Evolutionary conservation across 371 early-diverging fungal genomes (phyloP).

Genomic region (Mortierella polycephala): DNA sequence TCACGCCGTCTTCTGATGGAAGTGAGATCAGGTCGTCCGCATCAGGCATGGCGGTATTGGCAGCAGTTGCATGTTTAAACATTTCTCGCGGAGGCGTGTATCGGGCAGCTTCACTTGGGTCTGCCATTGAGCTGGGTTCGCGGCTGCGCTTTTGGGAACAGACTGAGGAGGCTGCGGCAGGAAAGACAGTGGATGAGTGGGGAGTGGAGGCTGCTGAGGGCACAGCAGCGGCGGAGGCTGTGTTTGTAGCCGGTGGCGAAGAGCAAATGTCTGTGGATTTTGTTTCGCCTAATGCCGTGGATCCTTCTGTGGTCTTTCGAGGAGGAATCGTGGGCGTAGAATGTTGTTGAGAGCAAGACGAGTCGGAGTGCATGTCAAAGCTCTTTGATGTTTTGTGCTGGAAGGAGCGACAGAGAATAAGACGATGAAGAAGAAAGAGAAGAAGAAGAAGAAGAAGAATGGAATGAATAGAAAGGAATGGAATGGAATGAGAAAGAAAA

Average conservation of each 20-base stretch:
- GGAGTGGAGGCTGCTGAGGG: background rate
- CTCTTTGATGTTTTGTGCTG: background rate
- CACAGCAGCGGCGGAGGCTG: conserved; percentile 10
- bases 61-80: conserved; percentile 20
- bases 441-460: background rate
- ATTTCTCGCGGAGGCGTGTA: conserved; percentile 53
- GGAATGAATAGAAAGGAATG: background rate
- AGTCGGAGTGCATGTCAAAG: conserved; percentile 17
- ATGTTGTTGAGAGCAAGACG: conserved; percentile 8
- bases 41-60: conserved; percentile 4
- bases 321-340: background rate
- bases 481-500: conserved; percentile 1
- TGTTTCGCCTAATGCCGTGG: background rate
- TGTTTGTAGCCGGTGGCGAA: background rate
- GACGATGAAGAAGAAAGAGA: background rate
- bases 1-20: conserved; percentile 14
- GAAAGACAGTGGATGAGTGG: conserved; percentile 1
- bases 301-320: background rate
- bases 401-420: background rate
- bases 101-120: conserved; percentile 51
- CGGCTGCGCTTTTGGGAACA: conserved; percentile 47
- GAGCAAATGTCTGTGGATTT: background rate
- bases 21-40: conserved; percentile 17
- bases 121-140: conserved; percentile 47
- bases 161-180: background rate